Base-by-base conservation (phyloP, 2,329 filamentous ascomycete genomes). In the Penicillium sp. region DNA sequence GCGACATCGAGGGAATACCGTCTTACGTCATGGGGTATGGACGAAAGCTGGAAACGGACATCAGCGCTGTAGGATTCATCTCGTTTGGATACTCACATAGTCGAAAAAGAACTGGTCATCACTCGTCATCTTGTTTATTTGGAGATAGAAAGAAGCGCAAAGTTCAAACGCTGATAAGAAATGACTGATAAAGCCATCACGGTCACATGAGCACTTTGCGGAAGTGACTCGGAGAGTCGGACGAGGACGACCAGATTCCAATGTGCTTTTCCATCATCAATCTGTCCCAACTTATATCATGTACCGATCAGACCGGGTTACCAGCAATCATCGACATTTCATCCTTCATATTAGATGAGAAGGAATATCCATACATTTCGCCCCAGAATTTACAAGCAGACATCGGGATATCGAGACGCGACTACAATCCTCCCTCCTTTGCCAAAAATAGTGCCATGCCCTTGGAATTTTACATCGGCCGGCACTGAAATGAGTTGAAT, bases 81-180 rank as follows among this genome's bases (percentile, higher is more conserved):
- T 45, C 39, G 43, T 18, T 11, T n/a, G 34, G 48, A 60, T 61
- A 71, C 87, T 80, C 77, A 92, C 89, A 70, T 89, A 81, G 75
- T 91, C 88, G 61, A 91, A 77, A 69, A 92, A 88, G 66, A 89
- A 86, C 76, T 91, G 86, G 70, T 91, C 89, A 71, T 92, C 88
- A 70, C 84, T 86, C 62, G 89, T 88, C 90, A 93, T 93, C 62
- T 69, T 83, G 74, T 53, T 50, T 47, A 24, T 54, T 52, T 53
- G 52, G 56, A 36, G 43, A 52, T 56, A 55, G 47, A 49, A 47
- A 57, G 44, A 55, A 56, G 45, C 46, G 16, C 50, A 38, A 24
- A 47, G 44, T 21, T 45, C 38, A 49, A 53, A 43, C 21, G 40
- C 47, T 29, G 61, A 65, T 64, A 63, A 64, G 63, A 54, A 51